Conservation (phyloP, 768 basidiomycete genomes). For the Tricholoma furcatifolium region DNA sequence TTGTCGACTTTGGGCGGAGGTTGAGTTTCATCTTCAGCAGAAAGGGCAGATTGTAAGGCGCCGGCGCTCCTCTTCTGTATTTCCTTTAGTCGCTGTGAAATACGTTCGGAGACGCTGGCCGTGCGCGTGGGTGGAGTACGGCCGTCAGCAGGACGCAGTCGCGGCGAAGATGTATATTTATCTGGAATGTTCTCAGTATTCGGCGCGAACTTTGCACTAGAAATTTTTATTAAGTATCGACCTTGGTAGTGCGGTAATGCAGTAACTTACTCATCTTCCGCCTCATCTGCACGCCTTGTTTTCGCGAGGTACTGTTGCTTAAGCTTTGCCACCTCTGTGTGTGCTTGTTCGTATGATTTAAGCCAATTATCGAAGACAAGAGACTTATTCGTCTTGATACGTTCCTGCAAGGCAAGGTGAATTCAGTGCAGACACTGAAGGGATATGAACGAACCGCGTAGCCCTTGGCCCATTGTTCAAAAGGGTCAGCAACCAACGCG, state of each 20-base stretch:
- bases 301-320: constrained; percentile 79
- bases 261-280: constrained; percentile 83
- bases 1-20: constrained; percentile 69
- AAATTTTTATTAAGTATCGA: background rate
- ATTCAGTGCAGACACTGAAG: constrained; percentile 10
- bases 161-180: constrained; percentile 81
- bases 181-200: constrained; percentile 52
- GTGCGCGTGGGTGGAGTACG: constrained; percentile 60
- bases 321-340: constrained; percentile 66
- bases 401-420: constrained; percentile 41
- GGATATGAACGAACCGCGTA: constrained; percentile 54
- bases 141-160: constrained; percentile 55
- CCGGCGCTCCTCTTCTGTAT: constrained; percentile 61
- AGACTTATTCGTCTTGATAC: constrained; percentile 56
- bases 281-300: constrained; percentile 83
- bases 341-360: constrained; percentile 66
- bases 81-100: constrained; percentile 78
- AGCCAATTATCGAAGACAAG: constrained; percentile 68
- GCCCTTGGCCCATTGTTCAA: constrained; percentile 71
- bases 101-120: constrained; percentile 84
- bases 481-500: constrained; percentile 76
- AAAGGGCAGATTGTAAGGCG: constrained; percentile 29
- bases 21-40: constrained; percentile 35
- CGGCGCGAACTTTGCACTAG: constrained; percentile 86
- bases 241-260: constrained; percentile 3